These are phyloP conservation scores for Phellinidium pouzarii DNA, from an alignment of 1,284 basidiomycete species.

Conservation along the genomic window DNA sequence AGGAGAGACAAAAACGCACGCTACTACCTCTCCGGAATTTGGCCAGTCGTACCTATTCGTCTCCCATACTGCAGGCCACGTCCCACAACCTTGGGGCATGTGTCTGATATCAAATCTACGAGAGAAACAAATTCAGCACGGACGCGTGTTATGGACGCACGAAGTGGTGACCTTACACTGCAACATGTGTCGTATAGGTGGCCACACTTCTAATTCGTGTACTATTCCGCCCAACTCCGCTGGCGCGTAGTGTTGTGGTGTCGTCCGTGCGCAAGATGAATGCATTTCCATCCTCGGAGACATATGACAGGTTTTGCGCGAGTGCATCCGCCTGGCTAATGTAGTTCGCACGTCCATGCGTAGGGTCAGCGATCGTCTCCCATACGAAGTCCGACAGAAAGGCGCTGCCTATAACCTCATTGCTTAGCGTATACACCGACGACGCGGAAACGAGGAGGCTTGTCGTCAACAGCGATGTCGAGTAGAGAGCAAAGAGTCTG, in stretches of 20 bases:
- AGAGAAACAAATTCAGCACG: background rate
- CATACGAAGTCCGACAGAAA: constrained; percentile 41
- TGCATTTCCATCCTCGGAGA: constrained; percentile 37
- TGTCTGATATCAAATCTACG: constrained; percentile 32
- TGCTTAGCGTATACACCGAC: too few species aligned
- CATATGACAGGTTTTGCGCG: constrained; percentile 39
- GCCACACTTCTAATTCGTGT: constrained; percentile 28
- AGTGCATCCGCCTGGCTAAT: constrained; percentile 41
- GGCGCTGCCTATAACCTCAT: constrained; percentile 31
- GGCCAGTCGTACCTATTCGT: constrained; percentile 26
- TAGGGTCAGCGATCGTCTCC: constrained; percentile 41
- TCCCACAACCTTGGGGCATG: constrained; percentile 57
- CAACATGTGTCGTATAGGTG: constrained; percentile 30
- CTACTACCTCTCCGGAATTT: constrained; percentile 44
- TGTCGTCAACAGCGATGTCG: too few species aligned
- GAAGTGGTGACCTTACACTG: constrained; percentile 21
- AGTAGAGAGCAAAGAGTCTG: too few species aligned
- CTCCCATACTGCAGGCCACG: constrained; percentile 41
- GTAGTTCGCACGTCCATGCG: constrained; percentile 47
- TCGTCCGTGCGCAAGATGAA: constrained; percentile 38
- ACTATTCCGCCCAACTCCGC: constrained; percentile 29
- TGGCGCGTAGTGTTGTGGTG: constrained; percentile 26
- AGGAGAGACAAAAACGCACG: too few species aligned
- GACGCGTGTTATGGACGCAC: background rate
- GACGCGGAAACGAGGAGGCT: too few species aligned